Conservation (phyloP, 2,329 filamentous ascomycete species). For the Fusarium fujikuroi region DNA sequence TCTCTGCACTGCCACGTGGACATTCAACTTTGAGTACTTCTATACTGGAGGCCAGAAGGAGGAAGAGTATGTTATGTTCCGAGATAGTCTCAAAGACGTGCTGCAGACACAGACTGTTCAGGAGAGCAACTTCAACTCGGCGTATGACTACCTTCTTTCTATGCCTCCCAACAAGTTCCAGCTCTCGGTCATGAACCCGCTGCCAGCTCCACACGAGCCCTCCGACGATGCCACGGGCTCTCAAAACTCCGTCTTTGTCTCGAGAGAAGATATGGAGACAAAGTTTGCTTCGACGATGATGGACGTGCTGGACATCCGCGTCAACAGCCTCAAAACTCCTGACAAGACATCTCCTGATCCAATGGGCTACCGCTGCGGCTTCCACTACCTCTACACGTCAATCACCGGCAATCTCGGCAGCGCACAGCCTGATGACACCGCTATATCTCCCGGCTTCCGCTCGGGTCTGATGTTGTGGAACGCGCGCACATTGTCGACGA, state of each 20-base stretch:
- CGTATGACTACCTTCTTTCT: neutral
- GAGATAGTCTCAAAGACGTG: neutral
- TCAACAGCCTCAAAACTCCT: neutral
- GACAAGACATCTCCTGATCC: neutral
- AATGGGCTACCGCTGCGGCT: neutral
- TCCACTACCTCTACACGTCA: constrained; percentile 3
- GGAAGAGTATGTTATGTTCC: neutral
- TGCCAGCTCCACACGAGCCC: neutral
- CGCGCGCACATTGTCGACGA: neutral
- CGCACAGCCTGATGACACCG: neutral
- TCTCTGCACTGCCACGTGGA: neutral
- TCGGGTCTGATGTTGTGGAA: constrained; percentile 6
- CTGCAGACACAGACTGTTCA: neutral
- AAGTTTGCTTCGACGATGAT: constrained; percentile 7
- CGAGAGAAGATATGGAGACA: neutral
- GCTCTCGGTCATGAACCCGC: neutral
- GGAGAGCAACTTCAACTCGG: neutral
- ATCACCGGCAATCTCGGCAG: constrained; percentile 2
- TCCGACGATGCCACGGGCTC: constrained; percentile 1
- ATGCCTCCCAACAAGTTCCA: neutral
- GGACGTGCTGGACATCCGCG: constrained; percentile 1
- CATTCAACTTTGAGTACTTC: neutral
- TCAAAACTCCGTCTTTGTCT: constrained; percentile 9
- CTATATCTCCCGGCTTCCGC: constrained; percentile 1
- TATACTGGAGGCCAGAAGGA: neutral